These are phyloP conservation scores for Alternaria tenuissima DNA, from an alignment of 2,329 filamentous ascomycete species.

Conservation along the genomic window DNA sequence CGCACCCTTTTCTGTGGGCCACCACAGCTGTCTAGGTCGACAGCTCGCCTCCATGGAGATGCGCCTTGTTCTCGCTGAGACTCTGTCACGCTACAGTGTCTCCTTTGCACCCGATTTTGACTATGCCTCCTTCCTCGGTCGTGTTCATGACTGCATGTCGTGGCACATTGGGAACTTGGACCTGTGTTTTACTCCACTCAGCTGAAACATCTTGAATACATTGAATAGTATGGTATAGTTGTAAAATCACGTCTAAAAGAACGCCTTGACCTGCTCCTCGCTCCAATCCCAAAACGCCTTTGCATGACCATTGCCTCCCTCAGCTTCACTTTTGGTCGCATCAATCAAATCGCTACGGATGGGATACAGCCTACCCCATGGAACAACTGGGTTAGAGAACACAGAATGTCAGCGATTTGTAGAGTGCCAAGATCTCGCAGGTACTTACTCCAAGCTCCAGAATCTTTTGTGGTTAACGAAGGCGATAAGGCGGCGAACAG, in stretches of 20 bases:
- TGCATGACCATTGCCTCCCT: not conserved
- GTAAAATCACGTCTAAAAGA: not conserved
- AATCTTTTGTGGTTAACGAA: not conserved
- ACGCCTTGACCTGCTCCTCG: slow-evolving; percentile 3
- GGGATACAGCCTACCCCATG: not conserved
- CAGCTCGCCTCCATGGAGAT: slow-evolving; percentile 5
- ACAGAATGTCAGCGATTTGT: not conserved
- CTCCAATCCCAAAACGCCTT: slow-evolving; percentile 3
- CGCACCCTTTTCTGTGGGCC: slow-evolving; percentile 20
- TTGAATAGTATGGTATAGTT: not conserved
- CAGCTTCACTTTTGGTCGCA: not conserved
- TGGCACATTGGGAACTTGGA: slow-evolving; percentile 1
- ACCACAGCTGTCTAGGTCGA: slow-evolving; percentile 6
- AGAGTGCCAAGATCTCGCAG: not conserved
- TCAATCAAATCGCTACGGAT: not conserved
- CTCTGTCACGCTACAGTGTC: not conserved
- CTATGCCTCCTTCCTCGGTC: not conserved
- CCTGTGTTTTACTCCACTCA: not conserved
- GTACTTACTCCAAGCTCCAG: not conserved
- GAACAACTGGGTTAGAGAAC: not conserved
- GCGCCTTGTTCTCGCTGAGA: slow-evolving; percentile 5
- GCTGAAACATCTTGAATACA: not conserved
- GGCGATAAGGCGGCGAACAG: not conserved
- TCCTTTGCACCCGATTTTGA: not conserved
- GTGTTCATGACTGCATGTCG: slow-evolving; percentile 2